Percentiles rank a stretch among this genome's conserved stretches.
phyloP scores from a whole-genome alignment of 345 rosid species.

The Crucihimalaya himalaica region DNA sequence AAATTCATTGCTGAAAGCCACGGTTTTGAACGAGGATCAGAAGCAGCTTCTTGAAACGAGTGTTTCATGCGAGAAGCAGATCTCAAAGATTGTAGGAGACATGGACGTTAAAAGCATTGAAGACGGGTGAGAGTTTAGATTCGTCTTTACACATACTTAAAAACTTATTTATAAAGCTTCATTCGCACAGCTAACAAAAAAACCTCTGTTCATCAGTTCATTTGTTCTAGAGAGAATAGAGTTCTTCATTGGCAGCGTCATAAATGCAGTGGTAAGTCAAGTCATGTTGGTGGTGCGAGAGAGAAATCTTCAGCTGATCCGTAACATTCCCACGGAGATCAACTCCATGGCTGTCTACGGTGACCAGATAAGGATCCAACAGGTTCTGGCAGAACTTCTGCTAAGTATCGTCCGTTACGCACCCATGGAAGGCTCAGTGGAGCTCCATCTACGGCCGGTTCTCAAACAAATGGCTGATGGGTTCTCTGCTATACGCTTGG shows the following conservation, averaged over 20 bases:
- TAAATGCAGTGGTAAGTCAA: slow-evolving; percentile 93
- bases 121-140: slow-evolving; percentile 60
- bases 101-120: slow-evolving; percentile 73
- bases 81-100: slow-evolving; percentile 62
- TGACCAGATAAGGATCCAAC: slow-evolving; percentile 85
- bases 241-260: slow-evolving; percentile 74
- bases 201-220: slow-evolving; percentile 44
- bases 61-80: slow-evolving; percentile 88
- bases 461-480: slow-evolving; percentile 60
- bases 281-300: slow-evolving; percentile 71
- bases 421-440: slow-evolving; percentile 73
- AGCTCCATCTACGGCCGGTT: slow-evolving; percentile 64
- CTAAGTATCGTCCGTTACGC: slow-evolving; percentile 71
- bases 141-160: not conserved
- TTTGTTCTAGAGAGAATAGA: slow-evolving; percentile 78
- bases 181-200: not conserved
- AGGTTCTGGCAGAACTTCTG: slow-evolving; percentile 80
- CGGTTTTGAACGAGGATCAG: slow-evolving; percentile 74
- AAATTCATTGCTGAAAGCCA: slow-evolving; percentile 74
- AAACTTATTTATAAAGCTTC: not conserved
- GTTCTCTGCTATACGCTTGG: slow-evolving; percentile 53
- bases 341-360: slow-evolving; percentile 78
- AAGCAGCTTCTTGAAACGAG: slow-evolving; percentile 84
- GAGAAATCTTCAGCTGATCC: slow-evolving; percentile 72
- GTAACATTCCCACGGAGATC: slow-evolving; percentile 83